Percentiles rank a stretch among this genome's conserved stretches.
Conservation (phyloP, 169 alveolate species). For the Toxoplasma gondii region DNA sequence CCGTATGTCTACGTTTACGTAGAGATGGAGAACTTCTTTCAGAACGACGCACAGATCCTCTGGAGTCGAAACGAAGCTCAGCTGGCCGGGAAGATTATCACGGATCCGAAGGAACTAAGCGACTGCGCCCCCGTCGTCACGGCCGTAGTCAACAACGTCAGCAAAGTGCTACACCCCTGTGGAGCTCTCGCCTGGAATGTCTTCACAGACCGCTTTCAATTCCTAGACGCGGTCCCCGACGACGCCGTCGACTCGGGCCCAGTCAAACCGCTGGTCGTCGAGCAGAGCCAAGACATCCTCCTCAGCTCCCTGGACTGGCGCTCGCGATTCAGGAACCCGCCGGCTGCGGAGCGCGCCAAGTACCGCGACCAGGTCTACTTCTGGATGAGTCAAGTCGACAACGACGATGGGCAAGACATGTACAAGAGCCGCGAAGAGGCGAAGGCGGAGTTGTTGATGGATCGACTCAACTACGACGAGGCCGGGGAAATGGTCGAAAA, state of each 20-base stretch:
- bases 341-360: slow-evolving; percentile 6
- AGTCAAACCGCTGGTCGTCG: slow-evolving; percentile 7
- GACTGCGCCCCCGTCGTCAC: slow-evolving; percentile 38
- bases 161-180: slow-evolving; percentile 43
- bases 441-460: slow-evolving; percentile 12
- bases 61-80: slow-evolving; percentile 35
- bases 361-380: slow-evolving; percentile 52
- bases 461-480: slow-evolving; percentile 49
- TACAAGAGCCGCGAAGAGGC: slow-evolving; percentile 21
- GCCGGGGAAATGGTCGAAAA: slow-evolving; percentile 64
- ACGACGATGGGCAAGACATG: slow-evolving; percentile 30
- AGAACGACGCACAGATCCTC: slow-evolving; percentile 39
- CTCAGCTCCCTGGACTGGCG: slow-evolving; percentile 1
- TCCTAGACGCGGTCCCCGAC: slow-evolving; percentile 26
- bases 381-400: slow-evolving; percentile 61
- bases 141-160: slow-evolving; percentile 19
- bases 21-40: slow-evolving; percentile 44
- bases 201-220: slow-evolving; percentile 26
- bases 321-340: slow-evolving; percentile 32
- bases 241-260: background rate
- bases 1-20: slow-evolving; percentile 24
- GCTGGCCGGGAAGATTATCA: slow-evolving; percentile 53
- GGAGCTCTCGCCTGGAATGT: slow-evolving; percentile 50
- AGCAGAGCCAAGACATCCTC: background rate
- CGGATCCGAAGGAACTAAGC: slow-evolving; percentile 15